Conservation (phyloP, 805 yeast species). For the Candida mattraensis region DNA sequence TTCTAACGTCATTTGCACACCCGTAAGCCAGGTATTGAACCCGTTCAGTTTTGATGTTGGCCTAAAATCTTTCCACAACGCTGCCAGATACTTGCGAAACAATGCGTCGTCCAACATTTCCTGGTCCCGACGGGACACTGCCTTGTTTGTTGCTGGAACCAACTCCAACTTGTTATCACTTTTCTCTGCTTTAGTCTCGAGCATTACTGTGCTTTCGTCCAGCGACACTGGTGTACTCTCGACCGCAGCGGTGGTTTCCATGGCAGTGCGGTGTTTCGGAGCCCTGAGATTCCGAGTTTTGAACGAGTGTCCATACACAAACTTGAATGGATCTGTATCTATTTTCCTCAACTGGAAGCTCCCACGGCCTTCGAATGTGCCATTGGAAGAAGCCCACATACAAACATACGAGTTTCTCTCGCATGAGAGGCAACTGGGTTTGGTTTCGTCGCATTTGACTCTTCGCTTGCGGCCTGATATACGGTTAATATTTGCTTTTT, state of each 20-base stretch:
- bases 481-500: not conserved
- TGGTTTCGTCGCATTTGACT: slow-evolving; percentile 26
- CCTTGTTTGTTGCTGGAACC: not conserved
- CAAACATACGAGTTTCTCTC: slow-evolving; percentile 11
- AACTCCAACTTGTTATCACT: not conserved
- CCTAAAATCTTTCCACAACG: slow-evolving; percentile 11
- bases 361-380: slow-evolving; percentile 12
- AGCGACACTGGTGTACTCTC: too few species aligned
- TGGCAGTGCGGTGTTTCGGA: not conserved
- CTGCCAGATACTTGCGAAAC: slow-evolving; percentile 23
- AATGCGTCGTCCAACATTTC: slow-evolving; percentile 24
- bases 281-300: slow-evolving; percentile 7
- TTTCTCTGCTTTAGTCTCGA: not conserved
- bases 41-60: slow-evolving; percentile 14
- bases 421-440: slow-evolving; percentile 23
- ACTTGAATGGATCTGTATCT: slow-evolving; percentile 8
- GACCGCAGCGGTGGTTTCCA: too few species aligned
- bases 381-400: slow-evolving; percentile 15
- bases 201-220: not conserved
- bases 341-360: slow-evolving; percentile 18
- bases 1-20: slow-evolving; percentile 16
- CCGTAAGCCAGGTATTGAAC: slow-evolving; percentile 16
- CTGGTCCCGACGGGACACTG: slow-evolving; percentile 1
- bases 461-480: slow-evolving; percentile 24
- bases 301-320: slow-evolving; percentile 13